Conservation (phyloP, 2,329 filamentous ascomycete genomes). For the Ilyonectria destructans region DNA sequence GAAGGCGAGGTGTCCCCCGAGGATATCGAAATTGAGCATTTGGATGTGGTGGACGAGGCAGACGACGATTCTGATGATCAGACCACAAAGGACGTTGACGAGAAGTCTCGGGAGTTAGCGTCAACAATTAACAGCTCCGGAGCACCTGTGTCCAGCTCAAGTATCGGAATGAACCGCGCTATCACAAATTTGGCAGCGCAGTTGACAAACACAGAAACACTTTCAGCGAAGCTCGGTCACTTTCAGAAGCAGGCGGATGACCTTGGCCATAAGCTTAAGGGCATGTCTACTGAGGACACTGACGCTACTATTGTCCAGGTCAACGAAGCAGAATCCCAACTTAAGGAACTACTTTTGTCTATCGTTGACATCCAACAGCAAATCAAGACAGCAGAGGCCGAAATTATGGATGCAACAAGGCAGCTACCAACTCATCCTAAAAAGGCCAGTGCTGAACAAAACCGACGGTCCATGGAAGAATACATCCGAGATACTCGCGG, state of each 20-base stretch:
- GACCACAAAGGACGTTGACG: constrained; percentile 33
- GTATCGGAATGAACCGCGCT: constrained; percentile 23
- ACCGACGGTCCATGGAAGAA: constrained; percentile 58
- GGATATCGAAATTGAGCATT: constrained; percentile 66
- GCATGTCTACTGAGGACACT: constrained; percentile 45
- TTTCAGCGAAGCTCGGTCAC: constrained; percentile 53
- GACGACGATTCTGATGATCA: constrained; percentile 48
- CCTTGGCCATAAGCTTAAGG: constrained; percentile 52
- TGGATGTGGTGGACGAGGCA: constrained; percentile 49
- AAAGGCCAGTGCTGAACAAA: constrained; percentile 33
- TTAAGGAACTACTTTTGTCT: constrained; percentile 51
- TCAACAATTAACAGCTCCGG: constrained; percentile 4
- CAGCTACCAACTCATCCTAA: constrained; percentile 45
- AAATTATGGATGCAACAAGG: constrained; percentile 54
- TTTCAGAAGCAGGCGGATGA: constrained; percentile 52
- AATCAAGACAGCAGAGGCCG: constrained; percentile 55
- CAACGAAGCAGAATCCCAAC: constrained; percentile 44
- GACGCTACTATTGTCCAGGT: constrained; percentile 48
- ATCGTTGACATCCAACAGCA: constrained; percentile 55
- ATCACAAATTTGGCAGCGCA: constrained; percentile 49
- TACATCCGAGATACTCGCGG: constrained; percentile 74
- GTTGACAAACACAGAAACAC: constrained; percentile 53
- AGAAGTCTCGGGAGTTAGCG: constrained; percentile 9
- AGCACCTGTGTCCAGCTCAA: constrained; percentile 10
- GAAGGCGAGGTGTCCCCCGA: constrained; percentile 58